Base-by-base conservation (phyloP, 352 stramenopile genomes). In the Globisporangium splendens region DNA sequence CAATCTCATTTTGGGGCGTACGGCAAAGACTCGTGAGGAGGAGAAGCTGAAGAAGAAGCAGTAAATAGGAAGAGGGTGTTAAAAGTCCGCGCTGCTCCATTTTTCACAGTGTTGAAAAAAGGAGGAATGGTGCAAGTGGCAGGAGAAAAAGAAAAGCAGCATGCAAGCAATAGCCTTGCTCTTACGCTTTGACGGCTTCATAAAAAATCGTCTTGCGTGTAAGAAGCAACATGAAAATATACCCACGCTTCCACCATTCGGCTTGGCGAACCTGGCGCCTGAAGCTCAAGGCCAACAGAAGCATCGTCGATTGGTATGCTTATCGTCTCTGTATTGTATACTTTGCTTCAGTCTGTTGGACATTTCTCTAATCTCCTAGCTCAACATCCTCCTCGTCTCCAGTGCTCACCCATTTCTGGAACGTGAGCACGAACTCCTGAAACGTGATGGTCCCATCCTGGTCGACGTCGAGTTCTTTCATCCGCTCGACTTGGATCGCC, bases 401-500 rank as follows among this genome's bases (percentile, higher is more conserved):
- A 13, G 72, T 74, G 28, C 82, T 83, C 49, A 91, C 83, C 88
- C 88, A 96, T 31, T 83, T 87, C 56, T 93, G 81, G 53, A 95
- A 96, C 24, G 88, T 93, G 39, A 93, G 73, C 31, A 96, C 73
- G 47, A 96, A 96, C 59, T 96, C 88, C 59, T 94, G 83, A 57
- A 94, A 96, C 20, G 86, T 95, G 70, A 96, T 94, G 10, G 77
- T 92, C 50, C 88, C 87, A 46, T 96, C 84, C n/a, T 86, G 66
- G 61, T 96, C 82, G 50, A 88, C 72, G 58, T 96, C 88, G 48
- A 96, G 70, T 59, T 96, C 87, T 57, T 94, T 89, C 79, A 91
- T 92, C 60, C 88, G 78, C 61, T 93, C 83, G 24, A 77, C 60
- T 12, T 72, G 78, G 46, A 88, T 88, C 38, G 70, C 61, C 48